Percentiles rank a stretch among this genome's conserved stretches.
These are phyloP conservation scores for Strobilomyces confusus DNA, from an alignment of 768 basidiomycete species.

Conservation along the genomic window DNA sequence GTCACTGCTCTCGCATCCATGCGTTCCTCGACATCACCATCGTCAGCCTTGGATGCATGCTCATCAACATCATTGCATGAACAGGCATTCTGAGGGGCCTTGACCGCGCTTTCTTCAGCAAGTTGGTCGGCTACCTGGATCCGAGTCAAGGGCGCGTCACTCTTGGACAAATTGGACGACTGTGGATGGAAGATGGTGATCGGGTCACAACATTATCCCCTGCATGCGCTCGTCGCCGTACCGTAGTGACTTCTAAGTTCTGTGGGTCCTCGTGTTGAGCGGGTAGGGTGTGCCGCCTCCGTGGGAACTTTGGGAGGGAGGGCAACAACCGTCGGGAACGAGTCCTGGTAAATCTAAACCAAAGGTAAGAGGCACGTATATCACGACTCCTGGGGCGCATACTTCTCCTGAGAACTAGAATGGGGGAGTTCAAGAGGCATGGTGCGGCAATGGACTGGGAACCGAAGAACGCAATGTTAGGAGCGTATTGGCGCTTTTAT, in stretches of 20 bases:
- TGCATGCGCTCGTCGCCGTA: neutral
- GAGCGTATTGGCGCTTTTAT: no score
- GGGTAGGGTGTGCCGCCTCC: neutral
- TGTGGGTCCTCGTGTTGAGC: neutral
- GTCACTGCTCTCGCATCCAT: neutral
- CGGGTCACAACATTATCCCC: neutral
- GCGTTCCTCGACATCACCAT: neutral
- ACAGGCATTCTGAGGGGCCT: neutral
- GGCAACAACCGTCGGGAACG: neutral
- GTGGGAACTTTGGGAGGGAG: neutral
- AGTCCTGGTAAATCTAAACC: neutral
- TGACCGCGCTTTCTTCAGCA: neutral
- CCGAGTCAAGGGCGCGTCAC: no score
- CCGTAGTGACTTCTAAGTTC: neutral
- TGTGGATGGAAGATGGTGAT: neutral
- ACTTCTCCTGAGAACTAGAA: neutral
- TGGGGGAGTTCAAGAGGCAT: neutral
- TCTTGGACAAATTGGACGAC: neutral
- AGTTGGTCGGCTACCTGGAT: neutral
- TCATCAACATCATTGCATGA: neutral
- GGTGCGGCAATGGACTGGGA: neutral
- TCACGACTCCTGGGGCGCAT: neutral
- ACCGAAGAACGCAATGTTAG: neutral
- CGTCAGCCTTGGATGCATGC: no score
- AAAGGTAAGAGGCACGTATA: neutral